A percentile compares a stretch with the other conserved stretches of the same genome.
phyloP scores from a whole-genome alignment of 108 stramenopile species.

The Aurantiochytrium sp. region DNA sequence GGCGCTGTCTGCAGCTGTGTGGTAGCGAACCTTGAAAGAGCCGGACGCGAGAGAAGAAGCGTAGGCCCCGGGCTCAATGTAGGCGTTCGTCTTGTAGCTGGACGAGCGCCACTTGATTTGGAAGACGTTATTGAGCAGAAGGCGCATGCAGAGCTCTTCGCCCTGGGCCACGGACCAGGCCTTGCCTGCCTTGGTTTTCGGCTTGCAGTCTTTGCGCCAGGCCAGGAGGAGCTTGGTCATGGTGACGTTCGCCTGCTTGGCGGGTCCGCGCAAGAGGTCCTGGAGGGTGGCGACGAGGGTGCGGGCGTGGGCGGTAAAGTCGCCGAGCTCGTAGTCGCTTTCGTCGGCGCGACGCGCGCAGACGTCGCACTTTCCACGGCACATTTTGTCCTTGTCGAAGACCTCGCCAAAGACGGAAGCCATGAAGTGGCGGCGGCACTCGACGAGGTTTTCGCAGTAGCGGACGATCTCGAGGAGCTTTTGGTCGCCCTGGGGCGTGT shows the following conservation, averaged over 20 bases:
- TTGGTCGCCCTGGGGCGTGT: conserved; percentile 49
- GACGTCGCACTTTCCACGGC: conserved; percentile 27
- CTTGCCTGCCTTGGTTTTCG: not conserved
- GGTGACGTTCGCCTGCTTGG: not conserved
- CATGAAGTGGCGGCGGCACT: conserved; percentile 28
- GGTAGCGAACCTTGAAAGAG: not conserved
- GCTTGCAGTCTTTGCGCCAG: not conserved
- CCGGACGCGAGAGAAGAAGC: not conserved
- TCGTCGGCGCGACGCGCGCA: not conserved
- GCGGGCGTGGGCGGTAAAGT: not conserved
- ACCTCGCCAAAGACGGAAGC: conserved; percentile 7
- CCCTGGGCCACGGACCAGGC: not conserved
- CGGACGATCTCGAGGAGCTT: conserved; percentile 71
- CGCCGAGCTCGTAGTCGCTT: not conserved
- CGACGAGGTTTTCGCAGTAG: conserved; percentile 6
- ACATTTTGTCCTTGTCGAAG: not conserved
- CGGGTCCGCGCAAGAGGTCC: not conserved
- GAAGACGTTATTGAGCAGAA: not conserved
- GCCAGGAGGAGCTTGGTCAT: not conserved
- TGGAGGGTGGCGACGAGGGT: not conserved
- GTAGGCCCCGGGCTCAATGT: not conserved
- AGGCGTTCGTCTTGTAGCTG: not conserved
- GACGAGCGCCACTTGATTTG: not conserved
- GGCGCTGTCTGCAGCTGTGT: not conserved
- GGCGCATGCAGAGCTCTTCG: not conserved